Conservation (phyloP, 371 early-diverging fungal species). For the Mucor racemosus region DNA sequence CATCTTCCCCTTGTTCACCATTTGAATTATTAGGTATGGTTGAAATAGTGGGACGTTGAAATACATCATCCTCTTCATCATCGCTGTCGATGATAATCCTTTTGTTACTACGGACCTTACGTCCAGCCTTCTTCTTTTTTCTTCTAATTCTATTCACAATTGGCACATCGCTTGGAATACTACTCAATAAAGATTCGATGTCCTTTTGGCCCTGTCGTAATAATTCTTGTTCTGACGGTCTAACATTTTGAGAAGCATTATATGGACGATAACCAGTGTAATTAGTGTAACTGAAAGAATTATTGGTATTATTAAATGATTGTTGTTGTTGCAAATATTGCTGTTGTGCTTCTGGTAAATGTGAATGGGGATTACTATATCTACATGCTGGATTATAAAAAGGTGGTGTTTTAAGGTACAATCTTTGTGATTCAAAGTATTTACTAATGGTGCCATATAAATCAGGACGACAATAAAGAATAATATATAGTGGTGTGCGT, state of each 20-base stretch:
- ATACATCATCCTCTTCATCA: neutral
- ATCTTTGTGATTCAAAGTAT: constrained; percentile 21
- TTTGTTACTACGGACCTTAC: neutral
- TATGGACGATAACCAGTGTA: neutral
- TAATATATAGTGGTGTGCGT: constrained; percentile 45
- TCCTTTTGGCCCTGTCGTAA: constrained; percentile 37
- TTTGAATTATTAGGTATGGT: neutral
- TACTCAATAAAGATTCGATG: constrained; percentile 43
- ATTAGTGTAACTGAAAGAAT: neutral
- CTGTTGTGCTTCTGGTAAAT: neutral
- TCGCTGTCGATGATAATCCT: neutral
- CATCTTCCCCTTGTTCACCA: neutral
- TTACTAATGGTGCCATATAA: constrained; percentile 18
- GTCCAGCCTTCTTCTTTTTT: neutral
- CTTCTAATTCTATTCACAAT: constrained; percentile 11
- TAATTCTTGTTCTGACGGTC: neutral
- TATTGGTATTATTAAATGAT: neutral
- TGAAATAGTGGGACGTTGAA: neutral
- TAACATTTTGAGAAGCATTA: neutral
- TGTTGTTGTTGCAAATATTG: neutral
- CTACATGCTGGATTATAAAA: constrained; percentile 43
- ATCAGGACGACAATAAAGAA: constrained; percentile 42
- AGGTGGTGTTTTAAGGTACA: constrained; percentile 37
- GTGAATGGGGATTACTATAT: constrained; percentile 38
- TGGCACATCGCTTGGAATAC: constrained; percentile 37